Conservation (phyloP, 495 filamentous ascomycete genomes). For the Elasticomyces elasticus region DNA sequence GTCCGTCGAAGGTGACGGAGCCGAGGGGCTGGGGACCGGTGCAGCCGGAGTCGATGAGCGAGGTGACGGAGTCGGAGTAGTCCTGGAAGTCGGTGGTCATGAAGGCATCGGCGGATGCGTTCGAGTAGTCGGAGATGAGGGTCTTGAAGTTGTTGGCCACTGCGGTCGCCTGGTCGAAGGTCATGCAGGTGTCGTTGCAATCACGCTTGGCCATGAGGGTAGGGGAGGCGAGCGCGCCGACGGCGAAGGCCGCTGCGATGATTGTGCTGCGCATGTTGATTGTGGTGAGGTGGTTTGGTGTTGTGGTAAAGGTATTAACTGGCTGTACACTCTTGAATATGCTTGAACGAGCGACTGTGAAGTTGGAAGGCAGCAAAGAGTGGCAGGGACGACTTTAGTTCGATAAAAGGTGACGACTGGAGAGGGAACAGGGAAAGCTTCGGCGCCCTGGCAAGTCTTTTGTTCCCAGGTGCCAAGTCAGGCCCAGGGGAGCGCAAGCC, state of each 20-base stretch:
- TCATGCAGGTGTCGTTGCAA: slow-evolving; percentile 22
- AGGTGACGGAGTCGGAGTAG: slow-evolving; percentile 19
- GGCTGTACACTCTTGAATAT: not conserved
- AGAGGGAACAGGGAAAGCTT: not conserved
- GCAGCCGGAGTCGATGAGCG: slow-evolving; percentile 20
- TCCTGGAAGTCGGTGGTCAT: slow-evolving; percentile 15
- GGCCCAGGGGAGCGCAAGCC: not conserved
- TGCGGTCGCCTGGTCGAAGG: slow-evolving; percentile 7
- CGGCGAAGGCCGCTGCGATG: slow-evolving; percentile 49
- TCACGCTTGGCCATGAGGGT: slow-evolving; percentile 42
- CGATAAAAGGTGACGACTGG: not conserved
- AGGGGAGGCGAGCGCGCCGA: slow-evolving; percentile 51
- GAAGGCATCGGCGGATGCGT: not conserved
- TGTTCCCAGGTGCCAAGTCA: slow-evolving; percentile 7
- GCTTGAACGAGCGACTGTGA: not conserved
- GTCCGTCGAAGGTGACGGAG: slow-evolving; percentile 16
- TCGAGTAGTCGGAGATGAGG: slow-evolving; percentile 13
- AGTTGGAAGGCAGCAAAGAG: not conserved
- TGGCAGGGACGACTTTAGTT: not conserved
- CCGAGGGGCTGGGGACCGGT: slow-evolving; percentile 9
- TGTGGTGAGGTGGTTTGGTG: not conserved
- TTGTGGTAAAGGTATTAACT: not conserved
- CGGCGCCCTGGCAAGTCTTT: slow-evolving; percentile 1
- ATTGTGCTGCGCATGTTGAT: slow-evolving; percentile 57
- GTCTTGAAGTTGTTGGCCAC: slow-evolving; percentile 18